These are phyloP conservation scores for Zizania latifolia DNA, from an alignment of 176 grass and related monocot genomes.

Conservation along the genomic window DNA sequence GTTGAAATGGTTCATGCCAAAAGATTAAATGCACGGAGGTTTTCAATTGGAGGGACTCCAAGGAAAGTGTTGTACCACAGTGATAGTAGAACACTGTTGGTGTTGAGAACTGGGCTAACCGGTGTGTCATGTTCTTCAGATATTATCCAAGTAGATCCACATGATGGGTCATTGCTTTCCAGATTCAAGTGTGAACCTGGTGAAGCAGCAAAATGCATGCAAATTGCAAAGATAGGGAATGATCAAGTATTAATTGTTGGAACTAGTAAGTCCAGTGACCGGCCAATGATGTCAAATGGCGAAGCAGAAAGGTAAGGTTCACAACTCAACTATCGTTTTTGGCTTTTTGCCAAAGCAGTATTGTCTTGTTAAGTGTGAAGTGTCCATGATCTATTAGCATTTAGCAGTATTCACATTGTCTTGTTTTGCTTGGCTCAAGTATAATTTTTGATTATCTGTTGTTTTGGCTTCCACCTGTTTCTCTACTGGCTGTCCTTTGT, in stretches of 20 bases:
- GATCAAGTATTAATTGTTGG: slow-evolving; percentile 88
- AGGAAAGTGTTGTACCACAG: slow-evolving; percentile 86
- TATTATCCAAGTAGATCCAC: slow-evolving; percentile 81
- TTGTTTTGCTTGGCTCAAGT: slow-evolving; percentile 9
- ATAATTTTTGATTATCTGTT: slow-evolving; percentile 10
- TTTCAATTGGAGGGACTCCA: slow-evolving; percentile 80
- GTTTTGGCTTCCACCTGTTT: neutral
- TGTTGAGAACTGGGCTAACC: slow-evolving; percentile 74
- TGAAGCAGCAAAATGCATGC: slow-evolving; percentile 95
- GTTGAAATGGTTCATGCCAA: slow-evolving; percentile 97
- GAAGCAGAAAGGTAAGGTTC: slow-evolving; percentile 96
- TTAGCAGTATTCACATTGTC: slow-evolving; percentile 18
- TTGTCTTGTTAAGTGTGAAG: slow-evolving; percentile 12
- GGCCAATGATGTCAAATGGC: slow-evolving; percentile 84
- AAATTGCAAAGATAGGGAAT: slow-evolving; percentile 77
- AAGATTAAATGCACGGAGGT: slow-evolving; percentile 86
- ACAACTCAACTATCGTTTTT: slow-evolving; percentile 15
- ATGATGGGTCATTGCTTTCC: slow-evolving; percentile 70
- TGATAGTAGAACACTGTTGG: slow-evolving; percentile 83
- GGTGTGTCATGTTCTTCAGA: slow-evolving; percentile 72
- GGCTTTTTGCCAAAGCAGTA: slow-evolving; percentile 8
- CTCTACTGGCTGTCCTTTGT: neutral
- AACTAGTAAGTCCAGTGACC: slow-evolving; percentile 66
- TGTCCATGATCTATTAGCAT: neutral
- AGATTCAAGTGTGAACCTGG: slow-evolving; percentile 86